Evolutionary conservation across 2,329 filamentous ascomycete species (phyloP), one percentile per base, ranked within the genome.

Genomic region (Apiospora arundinis): DNA sequence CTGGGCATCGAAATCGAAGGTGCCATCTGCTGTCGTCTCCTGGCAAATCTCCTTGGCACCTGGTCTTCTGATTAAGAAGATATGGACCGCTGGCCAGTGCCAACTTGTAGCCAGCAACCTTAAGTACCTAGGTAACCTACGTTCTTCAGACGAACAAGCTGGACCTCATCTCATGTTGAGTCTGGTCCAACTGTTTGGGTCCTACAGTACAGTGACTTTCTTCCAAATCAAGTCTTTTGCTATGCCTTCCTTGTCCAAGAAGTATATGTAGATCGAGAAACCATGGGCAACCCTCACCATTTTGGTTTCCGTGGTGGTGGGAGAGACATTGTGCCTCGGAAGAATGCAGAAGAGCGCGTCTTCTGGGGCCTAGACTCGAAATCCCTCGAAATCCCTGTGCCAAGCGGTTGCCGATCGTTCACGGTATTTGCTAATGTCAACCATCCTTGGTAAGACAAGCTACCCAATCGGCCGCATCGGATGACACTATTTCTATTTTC

Each of bases 401-500:
- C 56, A 40, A 63, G 56, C 56, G 11, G 28, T 63, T 32, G 56
- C 56, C 28, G 56, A 63, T 63, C 56, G 32, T 7, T 63, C 56
- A 23, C 56, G 32, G 32, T 63, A 40, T 56, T 32, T 56, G 25
- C 25, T 9, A 56, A 56, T 32, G 49, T 56, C 49, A 37, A 37
- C 28, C 18, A 60, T 60, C 52, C 18, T 40, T 40, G 56, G 56
- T 60, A 60, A 37, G 52, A 60, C 52, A 37, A 16, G 12, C 28
- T 60, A 60, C 32, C 52, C 52, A 60, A 60, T 60, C 52, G 52
- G 52, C 32, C 25, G 52, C 52, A 28, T 60, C 56, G 28, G 56
- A 63, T 63, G 56, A 63, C 32, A 40, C 32, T 63, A n/a, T 63
- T 63, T 63, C 56, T 63, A 63, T 63, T 40, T 40, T 63, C 56